phyloP scores from a whole-genome alignment of 805 yeast species.

The Suhomyces canberraensis region DNA sequence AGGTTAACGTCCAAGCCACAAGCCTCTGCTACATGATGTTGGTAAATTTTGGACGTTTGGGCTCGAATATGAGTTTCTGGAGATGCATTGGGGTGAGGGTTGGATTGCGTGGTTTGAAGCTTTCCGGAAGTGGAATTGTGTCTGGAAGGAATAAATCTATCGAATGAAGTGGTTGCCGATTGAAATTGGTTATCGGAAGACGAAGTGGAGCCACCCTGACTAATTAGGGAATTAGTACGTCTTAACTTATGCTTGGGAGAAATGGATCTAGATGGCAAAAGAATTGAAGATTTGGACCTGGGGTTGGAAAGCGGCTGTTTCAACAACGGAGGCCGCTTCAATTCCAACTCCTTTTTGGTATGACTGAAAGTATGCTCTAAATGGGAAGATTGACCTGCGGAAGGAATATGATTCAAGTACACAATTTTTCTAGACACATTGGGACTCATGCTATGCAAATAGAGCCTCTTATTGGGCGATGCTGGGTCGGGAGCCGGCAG shows the following conservation, averaged over 20 bases:
- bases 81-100: conserved; percentile 44
- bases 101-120: conserved; percentile 27
- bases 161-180: conserved; percentile 22
- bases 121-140: conserved; percentile 40
- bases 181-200: conserved; percentile 25
- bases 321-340: conserved; percentile 6
- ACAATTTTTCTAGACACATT: conserved; percentile 29
- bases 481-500: conserved; percentile 6
- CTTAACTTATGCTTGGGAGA: conserved; percentile 29
- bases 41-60: conserved; percentile 57
- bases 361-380: neutral
- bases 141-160: conserved; percentile 44
- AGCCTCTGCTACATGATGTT: conserved; percentile 86
- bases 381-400: neutral
- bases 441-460: conserved; percentile 36
- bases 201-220: conserved; percentile 23
- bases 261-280: conserved; percentile 17
- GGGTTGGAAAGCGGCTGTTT: conserved; percentile 19
- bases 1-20: conserved; percentile 85
- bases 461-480: conserved; percentile 25
- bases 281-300: conserved; percentile 26
- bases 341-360: neutral
- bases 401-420: conserved; percentile 14
- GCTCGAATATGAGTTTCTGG: conserved; percentile 55
- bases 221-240: conserved; percentile 32